phyloP scores from a whole-genome alignment of 352 stramenopile species.

The Phytopythium kandeliae region DNA sequence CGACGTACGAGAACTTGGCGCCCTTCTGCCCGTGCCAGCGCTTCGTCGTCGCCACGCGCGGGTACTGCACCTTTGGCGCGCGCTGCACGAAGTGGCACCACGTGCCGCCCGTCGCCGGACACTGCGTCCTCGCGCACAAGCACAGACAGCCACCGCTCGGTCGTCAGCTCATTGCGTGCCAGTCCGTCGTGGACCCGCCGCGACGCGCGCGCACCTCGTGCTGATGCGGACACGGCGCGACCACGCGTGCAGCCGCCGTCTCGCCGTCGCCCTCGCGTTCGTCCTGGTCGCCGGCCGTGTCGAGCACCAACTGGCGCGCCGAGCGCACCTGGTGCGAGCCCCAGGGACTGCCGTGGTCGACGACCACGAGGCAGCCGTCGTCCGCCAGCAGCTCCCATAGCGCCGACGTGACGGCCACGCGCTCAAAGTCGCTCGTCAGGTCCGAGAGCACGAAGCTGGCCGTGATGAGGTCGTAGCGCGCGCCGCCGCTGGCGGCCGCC shows the following conservation, averaged over 20 bases:
- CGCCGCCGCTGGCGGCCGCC: slow-evolving; percentile 31
- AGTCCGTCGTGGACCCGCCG: too few relatives aligned
- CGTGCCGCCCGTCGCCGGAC: slow-evolving; percentile 54
- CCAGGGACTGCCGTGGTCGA: slow-evolving; percentile 78
- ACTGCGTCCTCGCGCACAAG: slow-evolving; percentile 19
- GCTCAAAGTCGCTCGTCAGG: slow-evolving; percentile 81
- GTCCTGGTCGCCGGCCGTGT: slow-evolving; percentile 47
- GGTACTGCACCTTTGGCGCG: slow-evolving; percentile 62
- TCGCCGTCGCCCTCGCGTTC: slow-evolving; percentile 5
- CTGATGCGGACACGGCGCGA: slow-evolving; percentile 75
- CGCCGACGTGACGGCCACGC: slow-evolving; percentile 65
- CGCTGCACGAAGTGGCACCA: slow-evolving; percentile 88
- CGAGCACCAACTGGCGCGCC: slow-evolving; percentile 80
- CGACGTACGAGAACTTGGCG: slow-evolving; percentile 84
- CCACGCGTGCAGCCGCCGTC: slow-evolving; percentile 16
- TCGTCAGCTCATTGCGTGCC: too few relatives aligned
- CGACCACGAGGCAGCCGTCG: slow-evolving; percentile 62
- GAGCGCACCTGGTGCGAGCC: slow-evolving; percentile 80
- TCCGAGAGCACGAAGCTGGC: slow-evolving; percentile 75
- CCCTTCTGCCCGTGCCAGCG: slow-evolving; percentile 81
- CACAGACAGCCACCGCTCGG: neutral
- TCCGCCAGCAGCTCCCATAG: slow-evolving; percentile 80
- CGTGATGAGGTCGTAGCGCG: slow-evolving; percentile 76
- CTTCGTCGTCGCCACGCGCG: slow-evolving; percentile 68
- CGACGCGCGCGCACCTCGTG: slow-evolving; percentile 39